These are phyloP conservation scores for Naganishia liquefaciens DNA, from an alignment of 1,284 basidiomycete genomes.

Conservation along the genomic window DNA sequence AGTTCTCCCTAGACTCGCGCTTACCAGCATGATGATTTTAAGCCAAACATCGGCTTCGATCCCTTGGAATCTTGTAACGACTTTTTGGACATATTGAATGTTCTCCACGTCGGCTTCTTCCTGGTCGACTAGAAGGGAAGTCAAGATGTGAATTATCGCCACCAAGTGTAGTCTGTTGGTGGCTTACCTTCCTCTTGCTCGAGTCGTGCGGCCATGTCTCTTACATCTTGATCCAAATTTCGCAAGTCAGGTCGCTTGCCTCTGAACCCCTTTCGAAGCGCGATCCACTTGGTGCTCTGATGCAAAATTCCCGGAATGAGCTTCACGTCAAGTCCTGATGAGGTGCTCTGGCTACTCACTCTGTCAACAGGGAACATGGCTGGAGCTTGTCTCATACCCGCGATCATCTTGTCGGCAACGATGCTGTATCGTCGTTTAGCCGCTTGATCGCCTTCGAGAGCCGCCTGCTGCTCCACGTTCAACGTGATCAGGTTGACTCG, in stretches of 20 bases:
- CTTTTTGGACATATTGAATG: slow-evolving; percentile 17
- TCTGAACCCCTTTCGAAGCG: slow-evolving; percentile 11
- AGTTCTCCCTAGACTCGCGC: too few relatives aligned
- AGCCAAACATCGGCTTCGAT: slow-evolving; percentile 31
- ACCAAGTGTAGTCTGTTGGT: not conserved
- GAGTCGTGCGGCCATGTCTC: slow-evolving; percentile 23
- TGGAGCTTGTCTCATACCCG: slow-evolving; percentile 82
- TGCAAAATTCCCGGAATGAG: not conserved
- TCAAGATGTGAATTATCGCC: not conserved
- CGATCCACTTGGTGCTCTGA: slow-evolving; percentile 27
- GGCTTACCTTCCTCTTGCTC: slow-evolving; percentile 22
- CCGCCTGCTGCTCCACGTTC: slow-evolving; percentile 42
- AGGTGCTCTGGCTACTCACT: slow-evolving; percentile 55
- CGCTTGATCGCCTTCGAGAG: slow-evolving; percentile 51
- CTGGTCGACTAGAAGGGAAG: not conserved
- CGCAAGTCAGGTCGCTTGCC: slow-evolving; percentile 12
- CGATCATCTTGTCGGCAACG: slow-evolving; percentile 80
- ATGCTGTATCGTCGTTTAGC: slow-evolving; percentile 67
- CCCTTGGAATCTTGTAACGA: slow-evolving; percentile 26
- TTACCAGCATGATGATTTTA: slow-evolving; percentile 18
- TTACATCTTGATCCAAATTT: slow-evolving; percentile 26
- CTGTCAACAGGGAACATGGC: slow-evolving; percentile 75
- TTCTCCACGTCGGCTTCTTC: slow-evolving; percentile 7
- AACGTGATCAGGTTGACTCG: slow-evolving; percentile 18
- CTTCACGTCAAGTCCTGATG: not conserved